phyloP scores from a whole-genome alignment of 495 filamentous ascomycete species.

The Lasiosphaeria ovina region DNA sequence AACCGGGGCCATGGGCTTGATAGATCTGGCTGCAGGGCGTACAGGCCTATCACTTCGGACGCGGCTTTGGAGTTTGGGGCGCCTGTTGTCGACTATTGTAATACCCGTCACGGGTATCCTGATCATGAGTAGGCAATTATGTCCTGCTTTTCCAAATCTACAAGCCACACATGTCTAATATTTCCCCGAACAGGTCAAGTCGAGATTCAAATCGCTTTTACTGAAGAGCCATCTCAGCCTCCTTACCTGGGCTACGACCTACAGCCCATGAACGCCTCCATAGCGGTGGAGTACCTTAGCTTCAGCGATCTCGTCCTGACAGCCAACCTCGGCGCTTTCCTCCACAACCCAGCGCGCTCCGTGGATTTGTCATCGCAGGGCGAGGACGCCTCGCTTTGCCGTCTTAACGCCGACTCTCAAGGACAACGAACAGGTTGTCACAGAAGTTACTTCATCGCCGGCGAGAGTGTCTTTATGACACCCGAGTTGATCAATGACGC shows the following conservation, averaged over 20 bases:
- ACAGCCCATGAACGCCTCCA: conserved; percentile 3
- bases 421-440: neutral
- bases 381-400: neutral
- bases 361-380: conserved; percentile 1
- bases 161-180: neutral
- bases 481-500: conserved; percentile 10
- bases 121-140: conserved; percentile 4
- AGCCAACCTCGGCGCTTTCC: neutral
- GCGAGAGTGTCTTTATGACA: conserved; percentile 7
- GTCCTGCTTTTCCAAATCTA: neutral
- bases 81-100: neutral
- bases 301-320: conserved; percentile 9
- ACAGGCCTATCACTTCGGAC: neutral
- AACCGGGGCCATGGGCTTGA: neutral
- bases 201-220: conserved; percentile 7
- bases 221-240: neutral
- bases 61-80: conserved; percentile 4
- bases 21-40: neutral
- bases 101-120: conserved; percentile 9
- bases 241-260: conserved; percentile 7
- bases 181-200: conserved; percentile 13
- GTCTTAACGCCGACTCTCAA: conserved; percentile 6
- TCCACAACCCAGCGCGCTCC: conserved; percentile 1
- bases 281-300: conserved; percentile 8
- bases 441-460: conserved; percentile 13